Conservation (phyloP, 352 stramenopile species). For the Phytophthora sp. region DNA sequence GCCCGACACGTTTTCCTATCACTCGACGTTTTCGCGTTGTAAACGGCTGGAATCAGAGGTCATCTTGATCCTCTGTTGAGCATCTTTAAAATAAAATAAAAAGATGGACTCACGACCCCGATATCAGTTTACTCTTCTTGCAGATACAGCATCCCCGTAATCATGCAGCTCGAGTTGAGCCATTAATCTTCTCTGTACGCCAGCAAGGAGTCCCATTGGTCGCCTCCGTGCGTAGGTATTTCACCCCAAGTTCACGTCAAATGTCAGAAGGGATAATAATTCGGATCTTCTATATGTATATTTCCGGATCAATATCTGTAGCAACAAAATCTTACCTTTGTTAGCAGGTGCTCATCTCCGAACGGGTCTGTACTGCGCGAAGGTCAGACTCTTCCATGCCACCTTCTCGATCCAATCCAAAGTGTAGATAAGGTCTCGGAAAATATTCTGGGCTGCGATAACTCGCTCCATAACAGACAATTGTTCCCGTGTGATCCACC, state of each 20-base stretch:
- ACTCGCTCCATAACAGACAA: not conserved
- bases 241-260: not conserved
- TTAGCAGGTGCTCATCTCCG: not conserved
- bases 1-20: not conserved
- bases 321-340: not conserved
- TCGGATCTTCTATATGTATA: not conserved
- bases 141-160: not conserved
- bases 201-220: not conserved
- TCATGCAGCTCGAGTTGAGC: not conserved
- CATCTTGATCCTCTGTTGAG: too few species aligned
- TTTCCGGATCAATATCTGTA: constrained; percentile 2
- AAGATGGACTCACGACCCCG: constrained; percentile 3
- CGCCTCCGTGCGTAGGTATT: not conserved
- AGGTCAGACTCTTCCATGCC: not conserved
- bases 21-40: not conserved
- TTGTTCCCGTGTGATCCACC: not conserved
- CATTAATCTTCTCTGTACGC: not conserved
- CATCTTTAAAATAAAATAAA: too few species aligned
- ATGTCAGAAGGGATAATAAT: not conserved
- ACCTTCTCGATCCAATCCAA: not conserved
- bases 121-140: not conserved
- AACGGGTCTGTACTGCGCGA: not conserved
- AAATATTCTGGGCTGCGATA: not conserved
- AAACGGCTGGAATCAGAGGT: too few species aligned
- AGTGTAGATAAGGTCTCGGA: not conserved